Evolutionary conservation across 2,329 filamentous ascomycete genomes (phyloP), one percentile per base, ranked within the genome.

Genomic region (Aspergillus hortae): DNA sequence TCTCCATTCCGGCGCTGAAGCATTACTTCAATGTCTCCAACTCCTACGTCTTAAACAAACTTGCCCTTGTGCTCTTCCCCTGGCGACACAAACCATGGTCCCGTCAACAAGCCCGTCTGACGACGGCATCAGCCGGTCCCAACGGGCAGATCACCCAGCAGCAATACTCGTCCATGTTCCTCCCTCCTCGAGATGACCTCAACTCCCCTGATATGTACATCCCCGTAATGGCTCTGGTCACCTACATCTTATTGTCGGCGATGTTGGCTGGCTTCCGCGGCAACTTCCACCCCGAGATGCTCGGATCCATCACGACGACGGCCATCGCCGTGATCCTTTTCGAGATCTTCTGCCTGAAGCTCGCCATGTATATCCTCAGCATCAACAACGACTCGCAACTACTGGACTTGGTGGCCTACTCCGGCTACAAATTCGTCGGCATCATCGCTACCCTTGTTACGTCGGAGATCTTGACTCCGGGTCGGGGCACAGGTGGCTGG

Each of bases 181-280:
- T 96, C 6, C 90, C 94, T 4, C 94, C 94, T 2, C 83, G 94
- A 58, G 92, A 99, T 71, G 94, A 99, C 68, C 80, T 97, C 72
- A 99, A 99, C 75, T 95, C 90, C 59, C 94, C 95, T 14, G 94
- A 99, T 74, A 97, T 99, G 92, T 99, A 99, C 76, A 99, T 99
- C 64, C 92, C 92, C 53, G 88, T 95, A 66, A 99, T 99, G 94
- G 92, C 94, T 1, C 80, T 99, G 48, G 91, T 97, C 44, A 99
- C 94, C 21, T 99, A 99, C 73, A 95, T 99, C 59, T 86, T 99
- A 32, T 82, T 99, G 10, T 95, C 90, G 4, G 94, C 92, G 1
- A 80, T 97, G 40, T 80, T 99, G 50, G 92, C 92, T 7, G 94
- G 94, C 41, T 80, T 99, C 42, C 83, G 90, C 48, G 92, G 94